phyloP scores from a whole-genome alignment of 176 grass and related monocot species.

The Juncus effusus region DNA sequence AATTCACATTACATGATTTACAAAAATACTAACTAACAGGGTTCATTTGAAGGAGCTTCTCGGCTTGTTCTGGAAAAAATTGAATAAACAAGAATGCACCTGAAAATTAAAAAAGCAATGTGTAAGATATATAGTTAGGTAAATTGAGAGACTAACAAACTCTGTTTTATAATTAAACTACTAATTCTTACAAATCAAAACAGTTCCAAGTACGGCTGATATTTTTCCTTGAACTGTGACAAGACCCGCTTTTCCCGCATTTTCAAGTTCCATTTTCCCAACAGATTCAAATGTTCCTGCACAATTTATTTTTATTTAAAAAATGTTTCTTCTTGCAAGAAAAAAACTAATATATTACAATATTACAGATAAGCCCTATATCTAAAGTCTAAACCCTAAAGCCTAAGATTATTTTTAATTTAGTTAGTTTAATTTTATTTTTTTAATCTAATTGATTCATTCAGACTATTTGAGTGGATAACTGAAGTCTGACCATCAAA shows the following conservation, averaged over 20 bases:
- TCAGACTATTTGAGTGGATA: too few species aligned
- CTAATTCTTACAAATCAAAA: conserved; percentile 67
- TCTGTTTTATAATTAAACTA: not conserved
- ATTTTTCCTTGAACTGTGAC: conserved; percentile 86
- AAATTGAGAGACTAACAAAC: not conserved
- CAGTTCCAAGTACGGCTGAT: conserved; percentile 70
- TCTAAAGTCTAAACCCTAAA: not conserved
- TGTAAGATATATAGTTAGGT: not conserved
- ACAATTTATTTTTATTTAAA: not conserved
- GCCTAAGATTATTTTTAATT: not conserved
- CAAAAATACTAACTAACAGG: conserved; percentile 42
- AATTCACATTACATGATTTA: conserved; percentile 6
- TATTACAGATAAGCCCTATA: not conserved
- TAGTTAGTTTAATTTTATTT: not conserved
- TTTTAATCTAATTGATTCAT: too few species aligned
- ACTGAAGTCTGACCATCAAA: too few species aligned
- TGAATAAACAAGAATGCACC: conserved; percentile 81
- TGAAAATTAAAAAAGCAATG: conserved; percentile 27
- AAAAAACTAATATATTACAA: not conserved
- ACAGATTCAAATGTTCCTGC: conserved; percentile 69
- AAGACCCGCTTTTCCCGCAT: conserved; percentile 85
- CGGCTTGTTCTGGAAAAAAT: conserved; percentile 87
- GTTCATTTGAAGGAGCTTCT: conserved; percentile 73
- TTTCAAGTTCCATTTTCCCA: conserved; percentile 59
- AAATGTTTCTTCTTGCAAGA: not conserved